phyloP scores from a whole-genome alignment of 2,329 filamentous ascomycete genomes.

The Pseudomassariella vexata region DNA sequence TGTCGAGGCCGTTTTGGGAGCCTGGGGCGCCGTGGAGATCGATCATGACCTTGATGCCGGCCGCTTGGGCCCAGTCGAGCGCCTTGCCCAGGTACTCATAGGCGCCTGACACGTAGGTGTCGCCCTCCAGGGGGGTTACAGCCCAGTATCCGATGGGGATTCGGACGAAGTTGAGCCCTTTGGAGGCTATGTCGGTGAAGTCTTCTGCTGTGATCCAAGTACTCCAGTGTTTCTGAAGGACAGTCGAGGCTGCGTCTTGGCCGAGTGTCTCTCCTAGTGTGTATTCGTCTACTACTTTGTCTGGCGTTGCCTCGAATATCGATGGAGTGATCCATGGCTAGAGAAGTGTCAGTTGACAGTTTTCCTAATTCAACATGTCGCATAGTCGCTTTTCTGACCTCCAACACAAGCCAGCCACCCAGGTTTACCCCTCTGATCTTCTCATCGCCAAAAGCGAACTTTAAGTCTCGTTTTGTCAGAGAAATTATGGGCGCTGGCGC shows the following conservation, averaged over 20 bases:
- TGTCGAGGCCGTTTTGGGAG: slow-evolving; percentile 58
- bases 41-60: slow-evolving; percentile 50
- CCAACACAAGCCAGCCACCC: slow-evolving; percentile 15
- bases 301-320: slow-evolving; percentile 48
- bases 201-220: slow-evolving; percentile 43
- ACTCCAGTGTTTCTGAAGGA: slow-evolving; percentile 43
- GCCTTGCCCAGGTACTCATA: slow-evolving; percentile 46
- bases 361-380: too few species aligned
- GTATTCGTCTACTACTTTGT: slow-evolving; percentile 41
- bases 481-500: too few species aligned
- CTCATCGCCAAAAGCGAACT: too few species aligned
- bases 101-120: slow-evolving; percentile 37
- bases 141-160: slow-evolving; percentile 58
- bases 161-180: slow-evolving; percentile 53
- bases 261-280: slow-evolving; percentile 45
- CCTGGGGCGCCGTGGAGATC: slow-evolving; percentile 53
- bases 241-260: slow-evolving; percentile 29
- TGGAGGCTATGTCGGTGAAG: slow-evolving; percentile 49
- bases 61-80: slow-evolving; percentile 48
- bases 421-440: slow-evolving; percentile 15
- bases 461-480: too few species aligned
- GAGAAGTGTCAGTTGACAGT: slow-evolving; percentile 31
- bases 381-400: too few species aligned
- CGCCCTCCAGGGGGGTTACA: slow-evolving; percentile 40
- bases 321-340: slow-evolving; percentile 75